Evolutionary conservation across 2,329 filamentous ascomycete species (phyloP), one percentile per base, ranked within the genome.

Genomic region (Penicillium verrucosum): DNA sequence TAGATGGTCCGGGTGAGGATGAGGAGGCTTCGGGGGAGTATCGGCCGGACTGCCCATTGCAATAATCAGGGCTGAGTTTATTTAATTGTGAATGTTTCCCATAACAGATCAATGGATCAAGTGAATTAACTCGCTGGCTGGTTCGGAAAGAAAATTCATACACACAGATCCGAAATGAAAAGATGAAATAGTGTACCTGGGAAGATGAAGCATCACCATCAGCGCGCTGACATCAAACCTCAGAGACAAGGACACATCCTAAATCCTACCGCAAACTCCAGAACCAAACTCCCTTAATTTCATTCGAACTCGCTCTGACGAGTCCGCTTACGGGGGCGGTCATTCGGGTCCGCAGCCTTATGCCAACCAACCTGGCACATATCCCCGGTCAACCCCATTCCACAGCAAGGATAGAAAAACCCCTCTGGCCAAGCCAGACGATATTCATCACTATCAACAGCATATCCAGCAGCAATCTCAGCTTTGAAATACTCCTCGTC

Each of bases 351-450:
- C 2, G 25, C 27, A 34, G 18, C 27, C 37, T 25, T 29, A 4
- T 51, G 48, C 37, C 48, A 51, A 23, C 29, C 48, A 40, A 51
- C 27, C 27, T 51, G 37, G n/a, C 48, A 51, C 37, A n/a, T 6
- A 0, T 14, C 21, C 14, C 23, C 37, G 2, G 8, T 18, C 14
- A 43, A 32, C 1, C 32, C 14, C 37, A 16, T 43, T 25, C 48
- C 48, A 30, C 47, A 50, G 3, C 48, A 51, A 12, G 37, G 18
- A 25, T 51, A 32, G 37, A 8, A 32, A 6, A 42, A 51, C n/a
- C 14, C 18, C 1, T 51, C 27, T 7, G 48, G 29, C 14, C 27
- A 43, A 29, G 14, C 16, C 7, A 18, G 1, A 1, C 48, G 48
- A 41, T 25, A 25, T 7, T 46, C 36, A 4, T 41, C 14, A 30